phyloP scores from a whole-genome alignment of 257 asterid genomes.

The Plantago elongata region DNA sequence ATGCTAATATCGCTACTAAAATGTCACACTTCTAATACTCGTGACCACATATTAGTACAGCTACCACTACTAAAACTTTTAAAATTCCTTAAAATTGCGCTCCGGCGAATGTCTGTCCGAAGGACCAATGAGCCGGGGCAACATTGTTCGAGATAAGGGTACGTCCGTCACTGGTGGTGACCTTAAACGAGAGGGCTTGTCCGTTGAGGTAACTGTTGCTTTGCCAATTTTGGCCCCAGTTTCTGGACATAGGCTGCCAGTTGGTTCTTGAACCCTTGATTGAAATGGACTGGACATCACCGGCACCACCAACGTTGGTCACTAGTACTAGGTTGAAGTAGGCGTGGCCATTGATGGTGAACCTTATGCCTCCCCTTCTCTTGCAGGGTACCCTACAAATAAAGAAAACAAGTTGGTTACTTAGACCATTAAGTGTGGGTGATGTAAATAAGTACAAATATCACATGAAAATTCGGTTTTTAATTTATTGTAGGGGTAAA shows the following conservation, averaged over 20 bases:
- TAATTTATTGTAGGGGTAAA: neutral
- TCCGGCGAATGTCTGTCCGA: conserved; percentile 79
- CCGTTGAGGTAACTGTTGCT: conserved; percentile 71
- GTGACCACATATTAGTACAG: conserved; percentile 20
- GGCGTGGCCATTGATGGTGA: conserved; percentile 83
- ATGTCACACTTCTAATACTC: conserved; percentile 38
- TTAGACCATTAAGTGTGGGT: neutral
- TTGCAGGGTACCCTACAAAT: conserved; percentile 66
- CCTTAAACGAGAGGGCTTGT: conserved; percentile 78
- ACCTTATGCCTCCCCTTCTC: conserved; percentile 82
- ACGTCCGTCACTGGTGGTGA: conserved; percentile 74
- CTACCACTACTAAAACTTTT: neutral
- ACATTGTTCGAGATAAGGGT: conserved; percentile 57
- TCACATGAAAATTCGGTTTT: conserved; percentile 2
- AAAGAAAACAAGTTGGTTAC: neutral
- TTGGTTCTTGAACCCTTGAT: conserved; percentile 71
- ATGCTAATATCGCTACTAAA: neutral
- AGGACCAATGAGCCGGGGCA: conserved; percentile 74
- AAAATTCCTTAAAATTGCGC: conserved; percentile 43
- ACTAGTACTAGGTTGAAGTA: conserved; percentile 78
- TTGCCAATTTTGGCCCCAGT: conserved; percentile 96
- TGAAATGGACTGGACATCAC: conserved; percentile 71
- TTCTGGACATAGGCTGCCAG: conserved; percentile 85
- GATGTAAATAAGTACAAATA: neutral
- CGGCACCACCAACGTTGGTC: conserved; percentile 87